Conservation (phyloP, 441 rosid species). For the Croton laevigatus region DNA sequence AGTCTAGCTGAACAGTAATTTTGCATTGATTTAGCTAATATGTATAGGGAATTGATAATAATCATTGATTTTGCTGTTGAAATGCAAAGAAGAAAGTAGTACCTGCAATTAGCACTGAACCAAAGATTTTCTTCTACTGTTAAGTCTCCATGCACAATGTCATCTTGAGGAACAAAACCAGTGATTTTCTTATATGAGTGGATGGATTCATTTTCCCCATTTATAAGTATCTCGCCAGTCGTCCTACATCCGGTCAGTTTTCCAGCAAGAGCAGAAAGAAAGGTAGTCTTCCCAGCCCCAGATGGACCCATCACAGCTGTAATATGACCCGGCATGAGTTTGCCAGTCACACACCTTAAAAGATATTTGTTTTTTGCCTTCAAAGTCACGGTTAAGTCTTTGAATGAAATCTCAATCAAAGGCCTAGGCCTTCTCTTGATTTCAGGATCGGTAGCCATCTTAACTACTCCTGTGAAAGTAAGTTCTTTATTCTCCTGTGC, state of each 20-base stretch:
- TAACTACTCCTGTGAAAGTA: slow-evolving; percentile 70
- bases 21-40: neutral
- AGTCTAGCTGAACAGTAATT: neutral
- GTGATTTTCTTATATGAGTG: slow-evolving; percentile 78
- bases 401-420: slow-evolving; percentile 67
- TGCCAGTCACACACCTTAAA: slow-evolving; percentile 80
- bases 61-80: neutral
- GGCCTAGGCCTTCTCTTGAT: slow-evolving; percentile 48
- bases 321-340: slow-evolving; percentile 68
- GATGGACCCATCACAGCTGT: slow-evolving; percentile 97
- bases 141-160: slow-evolving; percentile 91
- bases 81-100: slow-evolving; percentile 10
- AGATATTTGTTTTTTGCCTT: slow-evolving; percentile 64
- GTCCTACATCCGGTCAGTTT: slow-evolving; percentile 64
- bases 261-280: slow-evolving; percentile 79
- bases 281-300: slow-evolving; percentile 92
- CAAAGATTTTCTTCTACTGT: slow-evolving; percentile 95
- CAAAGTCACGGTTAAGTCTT: slow-evolving; percentile 67
- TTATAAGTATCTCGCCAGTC: slow-evolving; percentile 66
- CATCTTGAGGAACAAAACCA: slow-evolving; percentile 97
- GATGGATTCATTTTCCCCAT: slow-evolving; percentile 67
- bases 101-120: slow-evolving; percentile 94
- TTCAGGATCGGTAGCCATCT: slow-evolving; percentile 57
- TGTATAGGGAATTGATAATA: neutral
- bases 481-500: slow-evolving; percentile 52